phyloP scores from a whole-genome alignment of 1,284 basidiomycete species.

The Ustilago lituana region DNA sequence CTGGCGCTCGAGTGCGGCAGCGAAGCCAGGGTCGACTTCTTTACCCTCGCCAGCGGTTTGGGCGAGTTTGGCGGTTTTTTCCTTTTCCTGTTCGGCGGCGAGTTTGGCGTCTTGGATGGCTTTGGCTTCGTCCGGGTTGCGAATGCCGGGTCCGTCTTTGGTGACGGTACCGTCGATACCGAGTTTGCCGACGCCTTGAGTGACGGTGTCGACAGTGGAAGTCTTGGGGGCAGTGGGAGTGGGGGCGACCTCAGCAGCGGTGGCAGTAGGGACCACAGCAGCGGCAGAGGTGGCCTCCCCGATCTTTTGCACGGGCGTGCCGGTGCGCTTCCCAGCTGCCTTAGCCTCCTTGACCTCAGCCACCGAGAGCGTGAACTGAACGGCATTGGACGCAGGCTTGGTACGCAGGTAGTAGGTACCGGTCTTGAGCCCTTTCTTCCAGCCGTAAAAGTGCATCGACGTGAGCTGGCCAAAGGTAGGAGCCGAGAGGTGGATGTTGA shows the following conservation, averaged over 20 bases:
- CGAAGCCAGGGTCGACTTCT: conserved; percentile 79
- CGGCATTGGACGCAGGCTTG: conserved; percentile 90
- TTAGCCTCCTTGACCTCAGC: conserved; percentile 78
- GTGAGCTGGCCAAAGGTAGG: conserved; percentile 89
- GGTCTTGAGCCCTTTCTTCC: conserved; percentile 99
- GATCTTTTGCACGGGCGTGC: conserved; percentile 16
- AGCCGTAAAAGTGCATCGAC: conserved; percentile 99
- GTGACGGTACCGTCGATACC: conserved; percentile 63
- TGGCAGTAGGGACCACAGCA: conserved; percentile 8
- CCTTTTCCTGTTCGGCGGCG: conserved; percentile 71
- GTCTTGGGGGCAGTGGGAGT: conserved; percentile 11
- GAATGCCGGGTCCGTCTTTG: conserved; percentile 56
- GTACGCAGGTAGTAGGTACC: conserved; percentile 86
- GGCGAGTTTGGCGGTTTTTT: conserved; percentile 35
- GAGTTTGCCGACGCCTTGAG: conserved; percentile 56
- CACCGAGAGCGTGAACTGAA: conserved; percentile 94
- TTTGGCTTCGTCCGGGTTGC: conserved; percentile 27
- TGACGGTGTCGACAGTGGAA: conserved; percentile 16
- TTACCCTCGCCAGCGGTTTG: conserved; percentile 17
- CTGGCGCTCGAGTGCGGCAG: conserved; percentile 79
- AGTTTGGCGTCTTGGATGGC: conserved; percentile 69
- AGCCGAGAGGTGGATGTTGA: conserved; percentile 92
- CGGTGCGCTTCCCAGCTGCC: conserved; percentile 69
- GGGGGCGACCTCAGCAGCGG: conserved; percentile 10
- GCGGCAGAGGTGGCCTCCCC: conserved; percentile 6